phyloP scores from a whole-genome alignment of 2,329 filamentous ascomycete species.

The Colletotrichum graminicola region DNA sequence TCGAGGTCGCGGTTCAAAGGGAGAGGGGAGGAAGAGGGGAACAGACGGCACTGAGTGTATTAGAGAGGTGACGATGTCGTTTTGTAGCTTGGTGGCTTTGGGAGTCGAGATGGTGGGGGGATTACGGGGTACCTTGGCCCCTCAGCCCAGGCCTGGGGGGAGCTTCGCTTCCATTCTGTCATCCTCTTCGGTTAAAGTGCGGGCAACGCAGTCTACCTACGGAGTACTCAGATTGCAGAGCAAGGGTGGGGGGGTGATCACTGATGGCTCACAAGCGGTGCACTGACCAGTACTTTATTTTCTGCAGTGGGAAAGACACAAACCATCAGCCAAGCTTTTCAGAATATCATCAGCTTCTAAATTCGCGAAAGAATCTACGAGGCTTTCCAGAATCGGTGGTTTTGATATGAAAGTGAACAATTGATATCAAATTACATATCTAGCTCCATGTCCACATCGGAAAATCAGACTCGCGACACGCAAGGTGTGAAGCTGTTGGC shows the following conservation, averaged over 20 bases:
- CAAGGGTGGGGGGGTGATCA: neutral
- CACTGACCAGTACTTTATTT: constrained; percentile 21
- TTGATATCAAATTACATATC: neutral
- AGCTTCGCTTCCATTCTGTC: constrained; percentile 26
- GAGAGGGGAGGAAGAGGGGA: neutral
- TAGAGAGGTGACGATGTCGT: constrained; percentile 13
- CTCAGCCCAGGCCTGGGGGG: constrained; percentile 1
- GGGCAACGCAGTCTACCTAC: neutral
- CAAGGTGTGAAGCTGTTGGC: neutral
- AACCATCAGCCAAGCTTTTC: neutral
- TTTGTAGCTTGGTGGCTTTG: constrained; percentile 18
- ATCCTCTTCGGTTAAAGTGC: constrained; percentile 20
- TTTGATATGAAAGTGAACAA: neutral
- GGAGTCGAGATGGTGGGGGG: constrained; percentile 15
- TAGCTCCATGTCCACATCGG: neutral
- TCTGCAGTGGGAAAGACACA: neutral
- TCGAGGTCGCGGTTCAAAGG: neutral
- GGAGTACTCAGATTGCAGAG: neutral
- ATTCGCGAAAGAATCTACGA: no score
- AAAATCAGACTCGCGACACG: neutral
- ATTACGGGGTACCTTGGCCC: constrained; percentile 9
- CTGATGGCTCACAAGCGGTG: neutral
- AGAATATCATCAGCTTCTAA: neutral
- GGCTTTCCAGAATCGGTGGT: no score
- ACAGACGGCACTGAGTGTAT: neutral